These are phyloP conservation scores for Pichia nanzhaoensis DNA, from an alignment of 805 yeast species.

Conservation along the genomic window DNA sequence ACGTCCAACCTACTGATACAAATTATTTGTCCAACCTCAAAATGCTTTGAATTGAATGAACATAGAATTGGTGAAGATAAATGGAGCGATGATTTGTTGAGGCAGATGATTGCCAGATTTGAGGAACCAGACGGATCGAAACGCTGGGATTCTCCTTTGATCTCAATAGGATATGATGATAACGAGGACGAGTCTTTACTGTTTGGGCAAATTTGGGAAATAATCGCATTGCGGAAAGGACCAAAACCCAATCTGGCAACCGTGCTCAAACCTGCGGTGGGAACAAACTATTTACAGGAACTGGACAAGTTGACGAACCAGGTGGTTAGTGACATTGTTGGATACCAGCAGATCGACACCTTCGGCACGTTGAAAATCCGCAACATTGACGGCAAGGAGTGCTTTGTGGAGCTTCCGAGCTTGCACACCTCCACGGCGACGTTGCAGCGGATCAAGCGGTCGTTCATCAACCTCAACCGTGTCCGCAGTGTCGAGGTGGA, in stretches of 20 bases:
- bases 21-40: conserved; percentile 51
- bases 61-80: conserved; percentile 24
- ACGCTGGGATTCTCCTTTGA: conserved; percentile 92
- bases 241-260: conserved; percentile 84
- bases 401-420: conserved; percentile 52
- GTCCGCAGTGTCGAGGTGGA: conserved; percentile 66
- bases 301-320: conserved; percentile 65
- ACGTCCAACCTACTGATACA: conserved; percentile 83
- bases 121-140: conserved; percentile 87
- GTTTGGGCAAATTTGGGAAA: conserved; percentile 60
- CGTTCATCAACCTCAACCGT: conserved; percentile 74
- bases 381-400: conserved; percentile 34
- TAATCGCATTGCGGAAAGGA: conserved; percentile 52
- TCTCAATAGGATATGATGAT: conserved; percentile 58
- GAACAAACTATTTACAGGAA: conserved; percentile 68
- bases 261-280: conserved; percentile 68
- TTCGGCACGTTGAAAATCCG: conserved; percentile 38
- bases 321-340: conserved; percentile 56
- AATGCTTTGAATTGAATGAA: conserved; percentile 58
- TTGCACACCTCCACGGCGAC: conserved; percentile 61
- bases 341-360: conserved; percentile 48
- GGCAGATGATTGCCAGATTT: conserved; percentile 71
- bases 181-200: conserved; percentile 39
- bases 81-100: conserved; percentile 64
- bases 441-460: conserved; percentile 75